A percentile compares a stretch with the other conserved stretches of the same genome.
phyloP scores from a whole-genome alignment of 768 basidiomycete species.

The Sarcomyxa edulis region DNA sequence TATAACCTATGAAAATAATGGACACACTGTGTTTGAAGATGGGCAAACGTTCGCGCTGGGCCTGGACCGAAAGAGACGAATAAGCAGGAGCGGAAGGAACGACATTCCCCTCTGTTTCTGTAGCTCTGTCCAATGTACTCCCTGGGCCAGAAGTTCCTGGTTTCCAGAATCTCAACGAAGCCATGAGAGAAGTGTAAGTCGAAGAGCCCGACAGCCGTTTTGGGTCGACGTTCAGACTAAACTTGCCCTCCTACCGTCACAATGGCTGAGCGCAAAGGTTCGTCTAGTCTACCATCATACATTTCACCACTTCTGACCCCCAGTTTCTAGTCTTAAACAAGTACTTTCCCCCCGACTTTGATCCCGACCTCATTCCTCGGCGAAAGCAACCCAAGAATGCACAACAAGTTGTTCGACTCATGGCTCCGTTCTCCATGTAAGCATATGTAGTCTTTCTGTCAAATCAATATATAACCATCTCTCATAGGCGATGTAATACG shows the following conservation, averaged over 20 bases:
- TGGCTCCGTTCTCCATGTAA: constrained; percentile 99
- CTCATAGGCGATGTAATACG: constrained; percentile 80
- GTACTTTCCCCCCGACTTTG: constrained; percentile 97
- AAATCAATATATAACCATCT: constrained; percentile 9
- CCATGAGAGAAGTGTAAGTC: too few relatives aligned
- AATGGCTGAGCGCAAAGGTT: constrained; percentile 13
- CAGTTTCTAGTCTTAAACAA: constrained; percentile 73
- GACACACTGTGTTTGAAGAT: constrained; percentile 84
- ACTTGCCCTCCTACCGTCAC: constrained; percentile 2
- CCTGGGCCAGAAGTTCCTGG: constrained; percentile 83
- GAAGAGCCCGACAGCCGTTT: too few relatives aligned
- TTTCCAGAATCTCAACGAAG: constrained; percentile 82
- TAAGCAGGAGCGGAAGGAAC: constrained; percentile 59
- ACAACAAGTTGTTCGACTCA: constrained; percentile 96
- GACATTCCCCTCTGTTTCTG: constrained; percentile 70
- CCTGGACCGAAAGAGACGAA: constrained; percentile 56
- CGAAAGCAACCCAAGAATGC: constrained; percentile 88
- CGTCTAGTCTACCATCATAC: background rate
- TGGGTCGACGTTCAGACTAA: background rate
- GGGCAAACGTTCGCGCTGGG: constrained; percentile 78
- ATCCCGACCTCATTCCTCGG: constrained; percentile 92
- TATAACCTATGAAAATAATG: too few relatives aligned
- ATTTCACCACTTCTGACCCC: background rate
- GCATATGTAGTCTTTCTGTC: constrained; percentile 16
- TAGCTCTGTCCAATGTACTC: constrained; percentile 79